Conservation (phyloP, 371 early-diverging fungal species). For the Actinomortierella wolfii region DNA sequence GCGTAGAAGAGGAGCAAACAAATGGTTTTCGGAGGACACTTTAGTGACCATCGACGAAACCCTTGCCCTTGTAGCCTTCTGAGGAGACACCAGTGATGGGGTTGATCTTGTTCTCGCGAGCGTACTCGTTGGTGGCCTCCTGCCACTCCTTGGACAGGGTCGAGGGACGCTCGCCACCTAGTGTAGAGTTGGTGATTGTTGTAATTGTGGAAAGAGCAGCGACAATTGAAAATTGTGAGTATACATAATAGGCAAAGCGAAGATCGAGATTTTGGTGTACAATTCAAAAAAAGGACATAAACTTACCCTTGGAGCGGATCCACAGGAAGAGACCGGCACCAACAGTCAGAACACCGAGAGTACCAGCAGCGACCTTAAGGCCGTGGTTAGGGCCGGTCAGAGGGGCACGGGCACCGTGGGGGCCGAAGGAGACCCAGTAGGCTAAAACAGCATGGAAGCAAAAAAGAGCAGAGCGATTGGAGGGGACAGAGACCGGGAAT, state of each 20-base stretch:
- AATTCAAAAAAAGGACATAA: constrained; percentile 12
- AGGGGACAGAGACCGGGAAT: background rate
- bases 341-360: constrained; percentile 62
- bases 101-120: constrained; percentile 86
- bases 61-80: constrained; percentile 81
- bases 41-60: constrained; percentile 54
- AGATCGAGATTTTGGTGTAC: background rate
- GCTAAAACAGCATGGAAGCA: constrained; percentile 49
- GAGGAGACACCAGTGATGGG: constrained; percentile 90
- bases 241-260: background rate
- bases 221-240: background rate
- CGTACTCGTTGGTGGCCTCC: constrained; percentile 85
- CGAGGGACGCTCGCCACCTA: constrained; percentile 67
- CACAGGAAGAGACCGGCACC: constrained; percentile 67
- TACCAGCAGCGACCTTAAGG: constrained; percentile 76
- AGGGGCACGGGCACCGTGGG: constrained; percentile 90
- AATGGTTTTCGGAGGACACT: background rate
- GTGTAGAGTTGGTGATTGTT: background rate
- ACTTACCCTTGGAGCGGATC: constrained; percentile 75
- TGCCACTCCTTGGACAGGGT: constrained; percentile 93
- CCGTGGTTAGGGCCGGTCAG: constrained; percentile 73
- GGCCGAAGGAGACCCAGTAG: constrained; percentile 94
- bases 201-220: background rate
- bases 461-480: background rate
- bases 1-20: constrained; percentile 1